Conservation (phyloP, 2,329 filamentous ascomycete species). For the Cladosporium sp. region DNA sequence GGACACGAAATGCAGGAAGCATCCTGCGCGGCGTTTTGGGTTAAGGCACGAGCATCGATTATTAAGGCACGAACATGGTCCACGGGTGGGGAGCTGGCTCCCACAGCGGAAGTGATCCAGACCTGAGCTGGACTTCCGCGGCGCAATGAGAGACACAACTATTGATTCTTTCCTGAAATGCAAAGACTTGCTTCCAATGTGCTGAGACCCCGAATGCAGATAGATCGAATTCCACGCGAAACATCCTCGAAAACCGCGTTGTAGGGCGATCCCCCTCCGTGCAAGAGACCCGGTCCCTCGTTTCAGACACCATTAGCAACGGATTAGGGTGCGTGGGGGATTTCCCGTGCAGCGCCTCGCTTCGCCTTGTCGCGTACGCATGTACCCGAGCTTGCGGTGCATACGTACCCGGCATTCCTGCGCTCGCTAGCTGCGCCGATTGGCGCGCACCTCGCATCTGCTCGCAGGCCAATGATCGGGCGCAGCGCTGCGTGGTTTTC, state of each 20-base stretch:
- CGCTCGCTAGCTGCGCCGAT: slow-evolving; percentile 1
- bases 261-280: no score
- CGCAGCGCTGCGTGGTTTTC: background rate
- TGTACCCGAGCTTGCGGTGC: background rate
- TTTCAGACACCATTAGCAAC: slow-evolving; percentile 6
- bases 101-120: no score
- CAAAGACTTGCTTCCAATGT: no score
- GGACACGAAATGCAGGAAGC: background rate
- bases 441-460: background rate
- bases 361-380: background rate
- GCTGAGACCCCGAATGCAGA: no score
- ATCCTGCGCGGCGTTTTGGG: slow-evolving; percentile 4
- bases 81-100: no score
- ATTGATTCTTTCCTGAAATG: no score
- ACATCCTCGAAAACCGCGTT: no score
- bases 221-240: no score
- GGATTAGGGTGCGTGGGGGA: slow-evolving; percentile 7
- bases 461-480: background rate
- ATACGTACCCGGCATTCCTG: background rate
- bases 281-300: background rate
- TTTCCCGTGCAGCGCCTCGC: background rate
- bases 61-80: background rate
- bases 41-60: background rate
- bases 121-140: no score
- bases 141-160: no score